Evolutionary conservation across 2,329 filamentous ascomycete genomes (phyloP), one percentile per base, ranked within the genome.

Genomic region (Graphilbum ipis-grandicollis): DNA sequence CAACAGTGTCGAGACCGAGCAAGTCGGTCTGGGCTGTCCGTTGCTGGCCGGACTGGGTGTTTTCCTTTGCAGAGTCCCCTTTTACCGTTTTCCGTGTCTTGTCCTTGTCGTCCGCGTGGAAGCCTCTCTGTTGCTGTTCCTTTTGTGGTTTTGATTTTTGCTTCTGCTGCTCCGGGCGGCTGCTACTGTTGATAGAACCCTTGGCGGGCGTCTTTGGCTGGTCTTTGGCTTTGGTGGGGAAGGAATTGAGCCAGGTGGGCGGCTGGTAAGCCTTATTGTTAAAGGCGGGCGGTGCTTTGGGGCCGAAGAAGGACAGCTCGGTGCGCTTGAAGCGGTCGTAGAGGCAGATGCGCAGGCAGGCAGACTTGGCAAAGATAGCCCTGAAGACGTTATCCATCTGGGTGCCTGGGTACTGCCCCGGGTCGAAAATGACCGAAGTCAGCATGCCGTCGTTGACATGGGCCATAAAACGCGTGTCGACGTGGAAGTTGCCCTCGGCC

Each of bases 351-450:
- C 52, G 48, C 5, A 54, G 46, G 7, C 48, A 49, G 2, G 41
- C 46, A 1, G 43, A 47, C 17, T 41, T 37, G 8, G 37, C 26
- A 31, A 49, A 48, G 13, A 52, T 26, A 5, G 26, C 30, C 12
- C 36, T 19, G 33, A 51, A 52, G 4, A 39, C 19, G 6, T 12
- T 3, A 1, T 33, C 30, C 19, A 47, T 38, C 1, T 28, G 12
- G 1, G 29, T 25, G 2, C 38, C 40, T 1, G 36, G 34, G 28
- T 48, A 39, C 19, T 28, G 41, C 17, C 38, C 26, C 2, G 46
- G 46, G 34, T 55, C 52, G 12, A 54, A 36, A 13, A 55, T 44
- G 17, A 50, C 50, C 12, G 50, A 50, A 1, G 41, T 44, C 3
- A 47, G 39, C 23, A 55, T 44, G 28, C 25, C 36, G 1, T 45